phyloP scores from a whole-genome alignment of 2,329 filamentous ascomycete genomes.

The Scolecobasidium constrictum region DNA sequence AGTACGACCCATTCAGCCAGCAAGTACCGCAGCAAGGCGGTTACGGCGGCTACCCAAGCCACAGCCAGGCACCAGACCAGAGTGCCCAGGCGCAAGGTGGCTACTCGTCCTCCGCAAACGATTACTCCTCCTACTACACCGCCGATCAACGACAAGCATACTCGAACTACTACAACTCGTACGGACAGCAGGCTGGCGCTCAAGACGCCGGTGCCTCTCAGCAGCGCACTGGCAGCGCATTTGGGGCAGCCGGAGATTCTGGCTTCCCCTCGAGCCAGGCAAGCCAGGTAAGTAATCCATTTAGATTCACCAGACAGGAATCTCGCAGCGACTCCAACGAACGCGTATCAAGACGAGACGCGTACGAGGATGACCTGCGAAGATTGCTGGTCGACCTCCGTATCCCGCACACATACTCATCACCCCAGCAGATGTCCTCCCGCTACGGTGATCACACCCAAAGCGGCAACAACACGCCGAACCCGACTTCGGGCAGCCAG shows the following conservation, averaged over 20 bases:
- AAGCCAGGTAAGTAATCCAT: constrained; percentile 35
- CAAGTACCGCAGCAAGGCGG: constrained; percentile 50
- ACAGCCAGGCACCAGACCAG: constrained; percentile 46
- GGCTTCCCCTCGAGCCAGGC: constrained; percentile 52
- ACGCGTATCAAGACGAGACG: too few species aligned
- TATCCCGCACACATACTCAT: not conserved
- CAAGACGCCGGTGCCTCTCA: constrained; percentile 64
- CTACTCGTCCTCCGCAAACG: constrained; percentile 64
- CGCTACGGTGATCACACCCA: constrained; percentile 68
- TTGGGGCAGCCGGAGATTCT: constrained; percentile 52
- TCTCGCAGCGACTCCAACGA: not conserved
- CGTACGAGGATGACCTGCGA: too few species aligned
- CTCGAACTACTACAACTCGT: constrained; percentile 51
- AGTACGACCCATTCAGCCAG: constrained; percentile 77
- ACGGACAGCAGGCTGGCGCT: constrained; percentile 46
- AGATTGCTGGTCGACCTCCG: not conserved
- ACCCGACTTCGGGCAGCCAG: constrained; percentile 55
- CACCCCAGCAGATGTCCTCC: constrained; percentile 42
- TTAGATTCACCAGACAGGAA: constrained; percentile 7
- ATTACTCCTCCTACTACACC: constrained; percentile 81
- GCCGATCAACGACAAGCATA: constrained; percentile 67
- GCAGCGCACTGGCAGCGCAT: constrained; percentile 68
- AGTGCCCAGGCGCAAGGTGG: constrained; percentile 43
- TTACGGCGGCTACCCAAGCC: constrained; percentile 36
- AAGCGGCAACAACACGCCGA: constrained; percentile 85